Evolutionary conservation across 352 stramenopile species (phyloP).

Genomic region (Pythium folliculosum): DNA sequence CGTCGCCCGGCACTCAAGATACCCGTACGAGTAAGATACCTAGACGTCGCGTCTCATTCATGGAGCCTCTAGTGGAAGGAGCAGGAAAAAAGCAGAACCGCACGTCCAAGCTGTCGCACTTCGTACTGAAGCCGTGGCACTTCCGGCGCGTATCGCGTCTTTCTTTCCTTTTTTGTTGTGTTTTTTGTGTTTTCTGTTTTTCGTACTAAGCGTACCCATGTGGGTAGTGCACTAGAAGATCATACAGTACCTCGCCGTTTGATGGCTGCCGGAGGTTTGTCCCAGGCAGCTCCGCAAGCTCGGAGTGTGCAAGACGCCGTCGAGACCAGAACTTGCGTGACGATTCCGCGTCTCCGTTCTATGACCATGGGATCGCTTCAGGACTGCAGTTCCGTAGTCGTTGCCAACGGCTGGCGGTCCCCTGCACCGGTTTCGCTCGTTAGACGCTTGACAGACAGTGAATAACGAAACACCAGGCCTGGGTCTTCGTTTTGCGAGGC

Average conservation of each 20-base stretch:
- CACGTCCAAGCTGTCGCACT: background rate
- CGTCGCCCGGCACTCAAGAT: background rate
- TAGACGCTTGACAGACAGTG: too few relatives aligned
- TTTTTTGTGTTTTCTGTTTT: background rate
- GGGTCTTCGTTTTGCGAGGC: background rate
- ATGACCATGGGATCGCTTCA: background rate
- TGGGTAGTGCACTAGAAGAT: too few relatives aligned
- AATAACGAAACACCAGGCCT: too few relatives aligned
- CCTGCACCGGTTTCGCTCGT: background rate
- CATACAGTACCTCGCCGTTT: too few relatives aligned
- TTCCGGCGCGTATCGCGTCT: background rate
- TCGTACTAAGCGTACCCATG: too few relatives aligned
- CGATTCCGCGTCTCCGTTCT: background rate
- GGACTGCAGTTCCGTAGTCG: background rate
- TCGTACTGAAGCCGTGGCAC: too few relatives aligned
- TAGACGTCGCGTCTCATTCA: slow-evolving; percentile 12
- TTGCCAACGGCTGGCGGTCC: background rate
- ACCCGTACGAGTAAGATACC: background rate
- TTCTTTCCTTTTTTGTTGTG: background rate
- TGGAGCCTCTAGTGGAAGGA: background rate
- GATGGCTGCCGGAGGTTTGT: background rate
- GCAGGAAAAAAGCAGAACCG: background rate
- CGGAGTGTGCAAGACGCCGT: background rate
- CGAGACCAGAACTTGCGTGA: background rate
- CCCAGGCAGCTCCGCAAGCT: background rate